These are phyloP conservation scores for Aureoboletus auriporus DNA, from an alignment of 768 basidiomycete genomes.

Conservation along the genomic window DNA sequence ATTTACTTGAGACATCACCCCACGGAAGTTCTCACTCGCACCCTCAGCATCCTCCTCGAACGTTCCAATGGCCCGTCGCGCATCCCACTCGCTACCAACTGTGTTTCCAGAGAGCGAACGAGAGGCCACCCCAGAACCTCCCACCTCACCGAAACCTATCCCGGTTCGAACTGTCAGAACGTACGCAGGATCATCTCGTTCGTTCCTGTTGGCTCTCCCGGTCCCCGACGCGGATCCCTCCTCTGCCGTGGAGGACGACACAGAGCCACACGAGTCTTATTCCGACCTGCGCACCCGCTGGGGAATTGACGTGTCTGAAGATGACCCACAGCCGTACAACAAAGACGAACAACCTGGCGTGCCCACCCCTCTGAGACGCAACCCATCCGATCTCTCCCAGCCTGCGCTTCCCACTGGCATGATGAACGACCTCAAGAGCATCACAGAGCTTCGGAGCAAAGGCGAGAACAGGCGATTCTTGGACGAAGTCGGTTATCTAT, in stretches of 20 bases:
- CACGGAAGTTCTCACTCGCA: background rate
- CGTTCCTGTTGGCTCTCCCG: constrained; percentile 67
- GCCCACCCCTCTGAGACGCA: constrained; percentile 12
- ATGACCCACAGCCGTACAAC: constrained; percentile 47
- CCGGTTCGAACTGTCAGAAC: constrained; percentile 49
- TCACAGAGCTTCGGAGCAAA: constrained; percentile 75
- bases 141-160: constrained; percentile 24
- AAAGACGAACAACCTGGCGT: constrained; percentile 6
- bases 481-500: constrained; percentile 81
- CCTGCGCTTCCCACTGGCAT: constrained; percentile 49
- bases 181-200: constrained; percentile 76
- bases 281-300: constrained; percentile 68
- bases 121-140: constrained; percentile 24
- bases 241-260: constrained; percentile 43
- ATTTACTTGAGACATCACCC: background rate
- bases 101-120: constrained; percentile 23
- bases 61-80: constrained; percentile 15
- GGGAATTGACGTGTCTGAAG: constrained; percentile 79
- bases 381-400: constrained; percentile 33
- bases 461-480: constrained; percentile 77
- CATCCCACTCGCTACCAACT: constrained; percentile 22
- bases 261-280: constrained; percentile 66
- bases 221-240: constrained; percentile 25
- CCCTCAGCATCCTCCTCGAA: background rate
- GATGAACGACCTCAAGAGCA: constrained; percentile 75